Base-by-base conservation (phyloP, 1,284 basidiomycete species). In the Pseudozyma hubeiensis region DNA sequence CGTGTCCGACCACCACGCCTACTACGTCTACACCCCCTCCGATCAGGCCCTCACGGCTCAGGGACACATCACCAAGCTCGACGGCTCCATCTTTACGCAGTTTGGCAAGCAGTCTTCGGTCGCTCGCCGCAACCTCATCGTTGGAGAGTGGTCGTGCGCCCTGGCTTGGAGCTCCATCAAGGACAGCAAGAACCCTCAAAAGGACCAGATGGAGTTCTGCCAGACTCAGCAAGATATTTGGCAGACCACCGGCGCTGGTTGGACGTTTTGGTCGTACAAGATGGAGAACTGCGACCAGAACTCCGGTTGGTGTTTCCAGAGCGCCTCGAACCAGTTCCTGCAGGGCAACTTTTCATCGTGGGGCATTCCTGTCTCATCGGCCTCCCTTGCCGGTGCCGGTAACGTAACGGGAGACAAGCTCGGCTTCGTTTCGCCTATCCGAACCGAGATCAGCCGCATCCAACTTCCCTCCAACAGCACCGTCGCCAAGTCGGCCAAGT, bases 1-100 rank as follows among this genome's bases (percentile, higher is more conserved):
- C 39, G 89, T 93, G 33, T 88, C 91, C 71, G 91, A 93, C 72
- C 89, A 92, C 80, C 91, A 93, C 80, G 90, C 91, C 3, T 87
- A 85, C 85, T 78, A 81, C 72, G 90, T 91, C 56, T 92, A 89
- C 80, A 82, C 80, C 5, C 33, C 70, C 8, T 51, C 69, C 17
- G 83, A 84, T 53, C 67, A 64, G 44, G 55, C 63, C 4, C 64
- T 75, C 31, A 64, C 64, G 7, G 82, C 78, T 39, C 66, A 75
- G 47, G 72, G 74, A 24, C 82, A 84, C 58, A 81, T 78, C 17
- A 63, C 69, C 45, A 66, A 79, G 46, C 80, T 84, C 48, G 59
- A 76, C 46, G 74, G 77, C 6, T 63, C 62, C 50, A 71, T 83
- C 56, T 53, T 55, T 11, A 59, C 58, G 30, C 39, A 70, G 31